phyloP scores from a whole-genome alignment of 2,329 filamentous ascomycete species.

The Penicillium sp. region DNA sequence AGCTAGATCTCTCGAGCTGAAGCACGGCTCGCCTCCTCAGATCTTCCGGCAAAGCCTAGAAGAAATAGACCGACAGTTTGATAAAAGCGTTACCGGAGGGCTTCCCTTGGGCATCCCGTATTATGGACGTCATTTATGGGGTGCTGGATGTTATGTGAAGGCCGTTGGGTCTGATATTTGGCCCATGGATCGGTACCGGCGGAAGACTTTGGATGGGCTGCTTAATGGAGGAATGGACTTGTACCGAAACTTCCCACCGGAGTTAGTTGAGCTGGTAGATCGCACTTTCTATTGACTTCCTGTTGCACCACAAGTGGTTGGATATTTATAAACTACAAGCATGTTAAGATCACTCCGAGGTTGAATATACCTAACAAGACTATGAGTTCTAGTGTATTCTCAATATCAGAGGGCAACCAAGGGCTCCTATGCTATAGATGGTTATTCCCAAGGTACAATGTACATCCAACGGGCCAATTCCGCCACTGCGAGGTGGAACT shows the following conservation, averaged over 20 bases:
- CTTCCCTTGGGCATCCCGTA: conserved; percentile 4
- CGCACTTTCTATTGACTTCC: background rate
- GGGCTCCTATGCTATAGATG: too few relatives aligned
- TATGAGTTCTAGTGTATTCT: too few relatives aligned
- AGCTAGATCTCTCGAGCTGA: conserved; percentile 4
- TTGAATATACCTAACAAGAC: too few relatives aligned
- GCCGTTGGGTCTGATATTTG: conserved; percentile 15
- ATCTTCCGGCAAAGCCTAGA: conserved; percentile 6
- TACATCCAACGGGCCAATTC: too few relatives aligned
- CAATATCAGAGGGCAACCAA: too few relatives aligned
- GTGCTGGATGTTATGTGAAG: conserved; percentile 3
- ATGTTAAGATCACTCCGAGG: too few relatives aligned
- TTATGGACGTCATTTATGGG: conserved; percentile 21
- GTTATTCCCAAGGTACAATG: too few relatives aligned
- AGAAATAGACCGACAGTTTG: conserved; percentile 4
- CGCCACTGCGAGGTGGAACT: too few relatives aligned
- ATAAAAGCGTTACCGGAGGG: background rate
- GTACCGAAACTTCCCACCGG: background rate
- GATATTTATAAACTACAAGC: too few relatives aligned
- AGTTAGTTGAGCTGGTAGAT: background rate
- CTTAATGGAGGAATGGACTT: background rate
- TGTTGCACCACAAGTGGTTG: too few relatives aligned
- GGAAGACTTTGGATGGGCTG: conserved; percentile 3
- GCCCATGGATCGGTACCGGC: conserved; percentile 12
- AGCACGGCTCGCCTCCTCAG: background rate